Evolutionary conservation across 2,329 filamentous ascomycete genomes (phyloP), one percentile per base, ranked within the genome.

Genomic region (Fusarium sp.): DNA sequence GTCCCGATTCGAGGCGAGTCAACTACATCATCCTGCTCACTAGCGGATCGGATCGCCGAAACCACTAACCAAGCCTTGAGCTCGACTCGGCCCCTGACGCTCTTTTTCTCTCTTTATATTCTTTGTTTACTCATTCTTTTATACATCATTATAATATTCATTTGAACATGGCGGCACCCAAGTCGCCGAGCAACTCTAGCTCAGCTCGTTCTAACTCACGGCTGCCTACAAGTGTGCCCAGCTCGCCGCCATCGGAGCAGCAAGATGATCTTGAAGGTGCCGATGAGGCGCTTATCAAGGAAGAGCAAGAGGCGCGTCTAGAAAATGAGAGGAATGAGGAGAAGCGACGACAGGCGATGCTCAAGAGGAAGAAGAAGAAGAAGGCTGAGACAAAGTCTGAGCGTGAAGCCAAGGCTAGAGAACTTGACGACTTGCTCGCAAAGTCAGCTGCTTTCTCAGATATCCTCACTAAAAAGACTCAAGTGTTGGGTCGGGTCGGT

Each of bases 381-480:
- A 88, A 86, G 75, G 84, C 85, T 1, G 81, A 89, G 52, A 87
- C 85, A 4, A 87, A 88, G 62, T 81, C 83, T 2, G 89, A 91
- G 70, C 83, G 88, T 2, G 88, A 90, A 51, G 84, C 83, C 1
- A 91, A 91, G 74, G 89, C 89, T 0, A 85, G 84, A 48, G 88
- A 91, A 64, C 82, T 92, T 0, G 89, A 92, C 32, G 86, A 89
- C 55, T 81, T 92, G 5, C 82, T 92, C 1, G 84, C 83, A 47
- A 89, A 91, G 77, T 90, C 88, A 54, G 88, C 87, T 0, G 86
- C 89, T 0, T 92, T 92, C 64, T 89, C 87, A 28, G 88, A 91
- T 42, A 90, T 91, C 15, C 78, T 92, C 4, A 91, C 89, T 0
- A 87, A 89, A 62, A 92, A 91, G 80, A 92, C 90, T 0, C 86